These are phyloP conservation scores for Kewa caespitosa DNA, from an alignment of 179 eudicot species.

Conservation along the genomic window DNA sequence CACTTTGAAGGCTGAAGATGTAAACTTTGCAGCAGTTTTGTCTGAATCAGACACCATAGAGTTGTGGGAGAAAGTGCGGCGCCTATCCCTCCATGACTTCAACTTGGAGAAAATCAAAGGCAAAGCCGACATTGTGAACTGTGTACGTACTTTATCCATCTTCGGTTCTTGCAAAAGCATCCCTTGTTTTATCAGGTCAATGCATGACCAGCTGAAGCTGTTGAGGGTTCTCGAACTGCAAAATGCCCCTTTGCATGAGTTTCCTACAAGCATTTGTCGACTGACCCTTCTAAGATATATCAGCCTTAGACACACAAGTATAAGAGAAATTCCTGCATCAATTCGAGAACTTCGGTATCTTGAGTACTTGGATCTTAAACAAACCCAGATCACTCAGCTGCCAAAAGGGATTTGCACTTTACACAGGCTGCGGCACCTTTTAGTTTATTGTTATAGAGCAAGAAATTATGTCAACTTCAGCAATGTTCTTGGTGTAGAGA, in stretches of 20 bases:
- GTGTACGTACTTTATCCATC: not conserved
- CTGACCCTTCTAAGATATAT: not conserved
- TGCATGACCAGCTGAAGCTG: not conserved
- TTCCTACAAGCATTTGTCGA: not conserved
- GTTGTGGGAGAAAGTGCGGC: not conserved
- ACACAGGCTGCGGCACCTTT: not conserved
- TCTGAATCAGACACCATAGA: not conserved
- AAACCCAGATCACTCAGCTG: not conserved
- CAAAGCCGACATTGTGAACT: not conserved
- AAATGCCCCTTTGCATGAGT: not conserved
- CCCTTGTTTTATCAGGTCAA: not conserved
- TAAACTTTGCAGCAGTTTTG: slow-evolving; percentile 10
- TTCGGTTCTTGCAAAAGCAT: not conserved
- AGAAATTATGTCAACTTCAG: not conserved
- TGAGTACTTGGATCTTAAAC: not conserved
- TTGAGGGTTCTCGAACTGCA: not conserved
- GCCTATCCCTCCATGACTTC: not conserved
- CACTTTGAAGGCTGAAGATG: slow-evolving; percentile 10
- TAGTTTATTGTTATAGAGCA: not conserved
- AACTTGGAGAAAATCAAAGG: not conserved
- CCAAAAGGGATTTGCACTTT: not conserved
- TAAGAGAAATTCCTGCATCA: not conserved
- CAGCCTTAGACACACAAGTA: not conserved
- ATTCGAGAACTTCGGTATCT: not conserved
- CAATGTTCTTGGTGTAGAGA: not conserved